Conservation (phyloP, 2,329 filamentous ascomycete genomes). For the Cercospora beticola region DNA sequence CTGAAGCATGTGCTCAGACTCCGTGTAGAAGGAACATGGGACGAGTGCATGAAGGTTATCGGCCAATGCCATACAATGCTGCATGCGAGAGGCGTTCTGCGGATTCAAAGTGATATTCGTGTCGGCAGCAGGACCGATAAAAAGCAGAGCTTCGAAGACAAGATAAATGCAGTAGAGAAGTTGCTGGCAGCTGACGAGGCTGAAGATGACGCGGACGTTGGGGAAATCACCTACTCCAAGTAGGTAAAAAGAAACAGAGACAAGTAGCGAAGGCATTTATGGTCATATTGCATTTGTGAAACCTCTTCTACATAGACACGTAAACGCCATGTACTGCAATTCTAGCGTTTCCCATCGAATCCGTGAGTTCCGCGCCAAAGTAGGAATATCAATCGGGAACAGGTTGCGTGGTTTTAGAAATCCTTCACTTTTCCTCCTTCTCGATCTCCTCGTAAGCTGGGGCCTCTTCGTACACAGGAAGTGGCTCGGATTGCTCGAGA, state of each 20-base stretch:
- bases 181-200: constrained; percentile 45
- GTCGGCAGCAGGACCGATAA: constrained; percentile 86
- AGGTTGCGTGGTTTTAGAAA: too few relatives aligned
- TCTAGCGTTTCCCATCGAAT: background rate
- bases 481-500: constrained; percentile 26
- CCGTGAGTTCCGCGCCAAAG: background rate
- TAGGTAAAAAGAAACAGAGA: background rate
- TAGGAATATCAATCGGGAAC: background rate
- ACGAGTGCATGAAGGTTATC: constrained; percentile 78
- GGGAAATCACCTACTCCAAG: constrained; percentile 4
- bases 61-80: constrained; percentile 79
- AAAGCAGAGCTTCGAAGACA: constrained; percentile 75
- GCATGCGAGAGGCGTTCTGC: constrained; percentile 71
- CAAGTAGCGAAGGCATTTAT: background rate
- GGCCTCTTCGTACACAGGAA: constrained; percentile 38
- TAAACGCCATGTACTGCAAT: background rate
- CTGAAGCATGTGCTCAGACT: constrained; percentile 3
- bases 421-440: constrained; percentile 18
- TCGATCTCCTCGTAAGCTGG: constrained; percentile 36
- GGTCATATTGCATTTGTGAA: background rate
- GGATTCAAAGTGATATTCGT: constrained; percentile 86
- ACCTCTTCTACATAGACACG: background rate
- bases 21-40: constrained; percentile 79
- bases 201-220: constrained; percentile 7
- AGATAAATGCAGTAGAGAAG: constrained; percentile 64